phyloP scores from a whole-genome alignment of 306 rosid genomes.

The Oemleria cerasiformis region DNA sequence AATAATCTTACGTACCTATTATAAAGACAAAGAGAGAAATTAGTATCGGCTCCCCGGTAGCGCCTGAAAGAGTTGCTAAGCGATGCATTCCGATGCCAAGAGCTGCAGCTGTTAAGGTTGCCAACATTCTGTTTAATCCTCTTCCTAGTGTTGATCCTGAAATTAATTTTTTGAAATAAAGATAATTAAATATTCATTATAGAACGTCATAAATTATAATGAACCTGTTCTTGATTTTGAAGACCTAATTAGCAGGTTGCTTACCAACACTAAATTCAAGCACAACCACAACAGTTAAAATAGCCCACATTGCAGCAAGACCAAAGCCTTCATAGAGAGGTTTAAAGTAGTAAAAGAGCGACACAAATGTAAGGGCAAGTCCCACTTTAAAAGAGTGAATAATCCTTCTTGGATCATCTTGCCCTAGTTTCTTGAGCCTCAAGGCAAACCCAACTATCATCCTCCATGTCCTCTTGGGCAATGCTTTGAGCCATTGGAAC shows the following conservation, averaged over 20 bases:
- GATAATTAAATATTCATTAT: background rate
- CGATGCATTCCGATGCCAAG: slow-evolving; percentile 33
- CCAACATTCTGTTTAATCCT: slow-evolving; percentile 37
- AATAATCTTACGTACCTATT: background rate
- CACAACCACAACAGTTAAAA: slow-evolving; percentile 28
- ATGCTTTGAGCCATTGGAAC: background rate
- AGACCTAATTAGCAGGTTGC: background rate
- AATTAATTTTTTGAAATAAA: background rate
- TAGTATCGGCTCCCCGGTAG: slow-evolving; percentile 29
- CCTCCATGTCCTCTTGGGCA: background rate
- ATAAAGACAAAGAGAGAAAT: slow-evolving; percentile 22
- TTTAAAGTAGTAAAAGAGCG: slow-evolving; percentile 25
- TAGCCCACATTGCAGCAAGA: slow-evolving; percentile 28
- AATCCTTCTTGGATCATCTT: slow-evolving; percentile 29
- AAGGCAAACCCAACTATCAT: background rate
- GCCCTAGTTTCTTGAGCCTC: slow-evolving; percentile 19
- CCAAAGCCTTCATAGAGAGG: slow-evolving; percentile 30
- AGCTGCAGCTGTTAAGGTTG: slow-evolving; percentile 34
- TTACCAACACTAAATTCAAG: slow-evolving; percentile 31
- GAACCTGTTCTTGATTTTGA: no score
- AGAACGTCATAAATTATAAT: no score
- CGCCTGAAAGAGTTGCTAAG: slow-evolving; percentile 31
- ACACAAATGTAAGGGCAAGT: slow-evolving; percentile 29
- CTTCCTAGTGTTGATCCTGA: slow-evolving; percentile 44
- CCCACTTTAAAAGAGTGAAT: slow-evolving; percentile 31